Conservation (phyloP, 371 early-diverging fungal genomes). For the Fennellomyces sp. region DNA sequence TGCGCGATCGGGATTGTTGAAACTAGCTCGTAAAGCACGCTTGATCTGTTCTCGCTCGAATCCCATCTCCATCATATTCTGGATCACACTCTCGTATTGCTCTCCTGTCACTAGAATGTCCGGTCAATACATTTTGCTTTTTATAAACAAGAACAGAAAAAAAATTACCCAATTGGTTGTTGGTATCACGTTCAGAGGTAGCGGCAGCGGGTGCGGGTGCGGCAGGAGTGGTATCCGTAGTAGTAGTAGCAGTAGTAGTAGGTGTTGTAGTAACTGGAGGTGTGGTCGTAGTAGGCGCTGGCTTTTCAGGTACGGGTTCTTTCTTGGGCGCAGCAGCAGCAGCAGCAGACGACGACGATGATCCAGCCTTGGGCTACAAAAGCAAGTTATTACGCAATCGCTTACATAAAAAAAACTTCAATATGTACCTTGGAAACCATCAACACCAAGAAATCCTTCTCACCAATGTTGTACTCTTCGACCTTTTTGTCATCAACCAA, state of each 20-base stretch:
- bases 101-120: slow-evolving; percentile 61
- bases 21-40: slow-evolving; percentile 93
- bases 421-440: slow-evolving; percentile 87
- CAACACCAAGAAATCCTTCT: slow-evolving; percentile 92
- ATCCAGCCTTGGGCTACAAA: slow-evolving; percentile 57
- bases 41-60: slow-evolving; percentile 87
- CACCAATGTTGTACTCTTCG: slow-evolving; percentile 76
- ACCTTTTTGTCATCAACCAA: slow-evolving; percentile 82
- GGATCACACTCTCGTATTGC: slow-evolving; percentile 77
- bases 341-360: slow-evolving; percentile 13
- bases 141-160: background rate
- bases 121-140: background rate
- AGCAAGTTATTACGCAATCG: background rate
- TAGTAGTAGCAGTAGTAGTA: background rate
- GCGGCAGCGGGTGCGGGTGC: background rate
- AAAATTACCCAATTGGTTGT: slow-evolving; percentile 15
- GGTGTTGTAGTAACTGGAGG: slow-evolving; percentile 10
- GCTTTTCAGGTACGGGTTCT: slow-evolving; percentile 7
- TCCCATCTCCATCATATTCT: slow-evolving; percentile 95
- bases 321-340: slow-evolving; percentile 26
- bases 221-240: background rate
- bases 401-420: background rate
- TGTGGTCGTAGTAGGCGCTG: slow-evolving; percentile 27
- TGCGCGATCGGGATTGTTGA: slow-evolving; percentile 96
- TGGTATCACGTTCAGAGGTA: slow-evolving; percentile 1